Base-by-base conservation (phyloP, 2,329 filamentous ascomycete genomes). In the Ophiostoma montium region DNA sequence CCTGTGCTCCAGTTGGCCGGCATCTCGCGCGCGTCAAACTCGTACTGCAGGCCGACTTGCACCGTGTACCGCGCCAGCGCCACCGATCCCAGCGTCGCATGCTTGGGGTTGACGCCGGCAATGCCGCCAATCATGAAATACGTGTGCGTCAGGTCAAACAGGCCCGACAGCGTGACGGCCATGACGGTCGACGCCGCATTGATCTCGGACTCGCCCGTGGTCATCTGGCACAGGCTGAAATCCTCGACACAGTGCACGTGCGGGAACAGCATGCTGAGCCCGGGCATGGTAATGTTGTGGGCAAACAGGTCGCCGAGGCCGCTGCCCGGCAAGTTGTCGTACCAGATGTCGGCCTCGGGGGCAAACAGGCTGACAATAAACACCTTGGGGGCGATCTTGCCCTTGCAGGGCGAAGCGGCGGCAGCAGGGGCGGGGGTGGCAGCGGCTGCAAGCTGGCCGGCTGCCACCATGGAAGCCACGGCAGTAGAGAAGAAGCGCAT, bases 91-190 rank as follows among this genome's bases (percentile, higher is more conserved):
- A 84, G 69, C 0, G 83, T 86, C 19, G 72, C 78, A 23, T 76
- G 64, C 53, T 80, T 75, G 1, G 84, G 84, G 61, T 78, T 86
- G 39, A 86, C 70, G n/a, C 84, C 84, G 2, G 78, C 83, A 53
- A 89, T 87, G 2, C 84, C 84, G 1, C 73, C 77, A 30, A 85
- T 62, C 50, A 88, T 63, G 63, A 86, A 86, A 65, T 88, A 88
- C 1, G 83, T 82, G 44, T 68, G 62, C 1, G 65, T 70, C 12
- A 88, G 69, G 62, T 87, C 71, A 61, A 88, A 86, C 11, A 66
- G 59, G 1, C 67, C 60, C 0, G 77, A 82, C 13, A 80, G 69
- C n/a, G 75, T 67, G 10, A 87, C 67, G 0, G 83, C 75, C 43
- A 72, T 72, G 52, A 84, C 71, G 0, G 80, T 80, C 7, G 74